Evolutionary conservation across 2,329 filamentous ascomycete genomes (phyloP).

Genomic region (Curvularia lunata): DNA sequence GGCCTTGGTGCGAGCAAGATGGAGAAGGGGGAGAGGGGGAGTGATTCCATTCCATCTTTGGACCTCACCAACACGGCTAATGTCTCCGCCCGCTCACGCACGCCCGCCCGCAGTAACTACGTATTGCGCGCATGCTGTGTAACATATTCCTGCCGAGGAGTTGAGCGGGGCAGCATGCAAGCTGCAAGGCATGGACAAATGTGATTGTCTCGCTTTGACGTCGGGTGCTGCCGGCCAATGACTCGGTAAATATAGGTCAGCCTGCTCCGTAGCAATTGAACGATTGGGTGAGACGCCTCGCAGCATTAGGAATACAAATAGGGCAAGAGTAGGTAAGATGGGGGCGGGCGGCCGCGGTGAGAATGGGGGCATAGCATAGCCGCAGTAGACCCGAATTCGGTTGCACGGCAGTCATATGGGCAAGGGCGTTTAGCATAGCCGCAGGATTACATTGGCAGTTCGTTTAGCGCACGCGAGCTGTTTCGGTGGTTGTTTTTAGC

Average conservation of each 20-base stretch:
- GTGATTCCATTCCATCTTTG: neutral
- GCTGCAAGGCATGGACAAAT: slow-evolving; percentile 1
- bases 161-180: slow-evolving; percentile 1
- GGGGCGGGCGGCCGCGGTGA: neutral
- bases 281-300: slow-evolving; percentile 1
- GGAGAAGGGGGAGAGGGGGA: neutral
- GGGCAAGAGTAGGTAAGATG: neutral
- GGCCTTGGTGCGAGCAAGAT: neutral
- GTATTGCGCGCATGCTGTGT: slow-evolving; percentile 17
- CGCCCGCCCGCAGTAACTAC: neutral
- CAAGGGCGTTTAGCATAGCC: slow-evolving; percentile 4
- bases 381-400: slow-evolving; percentile 7
- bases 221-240: slow-evolving; percentile 9
- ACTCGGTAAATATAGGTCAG: slow-evolving; percentile 10
- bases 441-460: slow-evolving; percentile 3
- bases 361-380: slow-evolving; percentile 5
- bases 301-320: neutral
- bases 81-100: slow-evolving; percentile 3
- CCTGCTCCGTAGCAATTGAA: slow-evolving; percentile 11
- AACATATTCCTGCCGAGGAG: slow-evolving; percentile 10
- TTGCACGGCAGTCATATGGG: neutral
- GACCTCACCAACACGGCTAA: slow-evolving; percentile 5
- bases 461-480: neutral
- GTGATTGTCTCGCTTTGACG: slow-evolving; percentile 5
- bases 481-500: neutral